A percentile compares a stretch with the other conserved stretches of the same genome.
phyloP scores from a whole-genome alignment of 2,329 filamentous ascomycete genomes.

The Botrytis pseudocinerea region DNA sequence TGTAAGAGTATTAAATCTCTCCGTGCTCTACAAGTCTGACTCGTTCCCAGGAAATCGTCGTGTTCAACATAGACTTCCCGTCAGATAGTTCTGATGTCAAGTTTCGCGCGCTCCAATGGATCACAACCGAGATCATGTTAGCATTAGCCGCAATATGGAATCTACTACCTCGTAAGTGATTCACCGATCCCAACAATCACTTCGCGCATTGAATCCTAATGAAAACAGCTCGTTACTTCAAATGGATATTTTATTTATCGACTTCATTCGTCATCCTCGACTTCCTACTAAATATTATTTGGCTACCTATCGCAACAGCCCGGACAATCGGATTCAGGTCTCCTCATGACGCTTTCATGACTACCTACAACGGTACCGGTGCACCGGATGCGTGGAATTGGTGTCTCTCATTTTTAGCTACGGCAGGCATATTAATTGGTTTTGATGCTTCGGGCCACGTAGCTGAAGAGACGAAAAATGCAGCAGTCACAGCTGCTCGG shows the following conservation, averaged over 20 bases:
- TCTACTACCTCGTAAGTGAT: conserved; percentile 24
- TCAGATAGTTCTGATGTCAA: conserved; percentile 21
- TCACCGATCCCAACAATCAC: neutral
- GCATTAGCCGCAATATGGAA: conserved; percentile 25
- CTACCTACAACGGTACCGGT: conserved; percentile 27
- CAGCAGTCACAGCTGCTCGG: conserved; percentile 25
- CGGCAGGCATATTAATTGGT: conserved; percentile 26
- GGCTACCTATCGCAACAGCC: conserved; percentile 25
- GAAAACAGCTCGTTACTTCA: conserved; percentile 21
- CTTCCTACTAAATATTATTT: conserved; percentile 26
- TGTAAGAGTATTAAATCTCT: neutral
- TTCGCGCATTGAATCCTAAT: neutral
- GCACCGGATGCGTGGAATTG: conserved; percentile 24
- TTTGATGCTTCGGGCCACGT: conserved; percentile 28
- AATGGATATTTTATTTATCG: conserved; percentile 26
- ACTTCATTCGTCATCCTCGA: conserved; percentile 26
- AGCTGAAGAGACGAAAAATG: conserved; percentile 26
- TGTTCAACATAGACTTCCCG: conserved; percentile 27
- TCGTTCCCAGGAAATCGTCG: conserved; percentile 22
- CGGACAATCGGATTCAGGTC: conserved; percentile 26
- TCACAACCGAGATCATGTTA: conserved; percentile 23
- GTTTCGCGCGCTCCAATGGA: conserved; percentile 27
- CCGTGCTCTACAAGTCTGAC: neutral
- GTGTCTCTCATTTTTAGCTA: conserved; percentile 26
- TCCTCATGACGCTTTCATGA: conserved; percentile 24